Evolutionary conservation across 1,284 basidiomycete species (phyloP).

Genomic region (Gomphus sp.): DNA sequence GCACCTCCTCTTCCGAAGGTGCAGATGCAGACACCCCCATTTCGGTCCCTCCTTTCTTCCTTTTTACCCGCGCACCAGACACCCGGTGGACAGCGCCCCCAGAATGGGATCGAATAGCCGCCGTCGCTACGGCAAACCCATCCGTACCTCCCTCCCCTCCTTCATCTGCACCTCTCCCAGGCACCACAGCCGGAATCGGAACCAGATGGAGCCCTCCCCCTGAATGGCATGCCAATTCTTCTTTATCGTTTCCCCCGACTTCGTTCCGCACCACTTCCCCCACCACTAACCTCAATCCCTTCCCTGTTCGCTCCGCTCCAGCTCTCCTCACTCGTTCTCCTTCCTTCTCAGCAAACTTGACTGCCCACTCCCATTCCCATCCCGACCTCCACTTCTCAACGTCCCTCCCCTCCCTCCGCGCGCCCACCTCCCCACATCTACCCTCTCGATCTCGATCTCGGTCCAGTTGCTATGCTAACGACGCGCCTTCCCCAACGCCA

Average conservation of each 20-base stretch:
- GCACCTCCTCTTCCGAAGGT: not conserved
- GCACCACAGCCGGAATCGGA: not conserved
- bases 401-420: not conserved
- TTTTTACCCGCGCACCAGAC: not conserved
- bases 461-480: not conserved
- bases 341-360: no score
- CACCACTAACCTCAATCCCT: not conserved
- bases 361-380: no score
- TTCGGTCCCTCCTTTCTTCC: not conserved
- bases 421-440: not conserved
- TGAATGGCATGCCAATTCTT: not conserved
- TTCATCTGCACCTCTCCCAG: not conserved
- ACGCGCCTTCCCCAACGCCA: no score
- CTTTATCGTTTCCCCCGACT: not conserved
- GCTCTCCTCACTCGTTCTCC: not conserved
- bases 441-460: not conserved
- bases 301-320: not conserved
- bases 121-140: not conserved
- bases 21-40: not conserved
- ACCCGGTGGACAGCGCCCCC: slow-evolving; percentile 1
- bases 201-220: not conserved
- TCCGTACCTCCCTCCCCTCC: not conserved
- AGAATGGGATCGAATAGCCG: not conserved
- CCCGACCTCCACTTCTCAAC: no score
- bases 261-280: not conserved